Evolutionary conservation across 1,139 yeast genomes (phyloP).

Genomic region (Martiniozyma asiatica): DNA sequence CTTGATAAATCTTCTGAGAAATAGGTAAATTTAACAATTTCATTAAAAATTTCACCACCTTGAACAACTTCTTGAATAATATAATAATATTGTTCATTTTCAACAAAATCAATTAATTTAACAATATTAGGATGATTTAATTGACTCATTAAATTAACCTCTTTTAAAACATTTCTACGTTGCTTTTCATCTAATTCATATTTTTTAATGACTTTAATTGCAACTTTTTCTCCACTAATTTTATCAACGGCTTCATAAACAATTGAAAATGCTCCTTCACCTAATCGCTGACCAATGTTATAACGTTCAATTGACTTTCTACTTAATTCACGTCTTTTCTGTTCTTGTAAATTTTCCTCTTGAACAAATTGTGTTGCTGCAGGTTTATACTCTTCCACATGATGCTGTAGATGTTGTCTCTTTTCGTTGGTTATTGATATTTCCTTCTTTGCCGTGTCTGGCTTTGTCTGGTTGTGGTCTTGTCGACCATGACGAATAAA

Average conservation of each 20-base stretch:
- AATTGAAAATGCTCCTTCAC: constrained; percentile 86
- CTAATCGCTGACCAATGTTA: constrained; percentile 37
- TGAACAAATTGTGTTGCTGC: constrained; percentile 53
- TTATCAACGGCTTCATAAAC: constrained; percentile 64
- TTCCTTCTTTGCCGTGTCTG: constrained; percentile 17
- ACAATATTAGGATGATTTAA: constrained; percentile 65
- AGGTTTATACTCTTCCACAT: constrained; percentile 31
- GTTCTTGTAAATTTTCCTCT: constrained; percentile 36
- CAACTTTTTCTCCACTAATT: constrained; percentile 41
- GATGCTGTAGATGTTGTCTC: constrained; percentile 15
- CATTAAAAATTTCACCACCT: constrained; percentile 94
- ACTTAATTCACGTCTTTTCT: constrained; percentile 26
- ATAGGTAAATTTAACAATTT: constrained; percentile 83
- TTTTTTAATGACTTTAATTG: constrained; percentile 78
- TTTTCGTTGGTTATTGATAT: too few species aligned
- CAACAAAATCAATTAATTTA: constrained; percentile 54
- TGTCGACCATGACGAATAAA: constrained; percentile 79
- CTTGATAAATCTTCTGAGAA: constrained; percentile 76
- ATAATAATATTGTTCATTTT: constrained; percentile 55
- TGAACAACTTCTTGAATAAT: constrained; percentile 74
- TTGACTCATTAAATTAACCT: constrained; percentile 73
- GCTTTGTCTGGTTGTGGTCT: constrained; percentile 3
- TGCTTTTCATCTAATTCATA: constrained; percentile 44
- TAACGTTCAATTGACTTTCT: constrained; percentile 41
- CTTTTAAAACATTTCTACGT: constrained; percentile 58